Conservation (phyloP, 371 early-diverging fungal species). For the Globomyces sp. region DNA sequence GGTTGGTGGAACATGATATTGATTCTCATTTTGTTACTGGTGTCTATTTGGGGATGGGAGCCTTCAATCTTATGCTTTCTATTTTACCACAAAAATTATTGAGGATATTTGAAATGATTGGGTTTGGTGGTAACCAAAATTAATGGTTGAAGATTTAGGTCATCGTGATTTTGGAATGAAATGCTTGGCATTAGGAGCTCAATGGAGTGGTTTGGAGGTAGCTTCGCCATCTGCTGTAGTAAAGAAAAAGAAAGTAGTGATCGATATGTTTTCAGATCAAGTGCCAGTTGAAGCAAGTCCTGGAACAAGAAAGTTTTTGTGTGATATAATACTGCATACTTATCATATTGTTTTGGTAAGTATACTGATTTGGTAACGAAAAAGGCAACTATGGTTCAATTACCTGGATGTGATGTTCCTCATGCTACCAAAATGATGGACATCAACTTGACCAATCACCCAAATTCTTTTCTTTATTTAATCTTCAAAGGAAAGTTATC, state of each 20-base stretch:
- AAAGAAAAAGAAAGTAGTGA: constrained; percentile 18
- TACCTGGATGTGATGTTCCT: constrained; percentile 48
- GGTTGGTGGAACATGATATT: constrained; percentile 35
- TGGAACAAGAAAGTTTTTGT: constrained; percentile 55
- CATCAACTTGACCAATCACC: constrained; percentile 46
- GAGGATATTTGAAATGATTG: constrained; percentile 67
- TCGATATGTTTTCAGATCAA: constrained; percentile 13
- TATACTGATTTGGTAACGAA: too few relatives aligned
- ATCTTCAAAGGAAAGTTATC: constrained; percentile 51
- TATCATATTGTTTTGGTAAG: constrained; percentile 64
- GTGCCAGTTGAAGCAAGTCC: constrained; percentile 11
- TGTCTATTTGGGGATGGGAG: constrained; percentile 67
- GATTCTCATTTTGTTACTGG: constrained; percentile 75
- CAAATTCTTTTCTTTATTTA: constrained; percentile 63
- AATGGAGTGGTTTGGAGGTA: constrained; percentile 38
- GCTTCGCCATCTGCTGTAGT: constrained; percentile 24
- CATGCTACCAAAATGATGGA: constrained; percentile 49
- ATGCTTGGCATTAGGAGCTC: constrained; percentile 58
- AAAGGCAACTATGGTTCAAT: constrained; percentile 51
- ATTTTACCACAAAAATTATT: constrained; percentile 62
- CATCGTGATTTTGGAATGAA: constrained; percentile 64
- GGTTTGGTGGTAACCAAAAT: constrained; percentile 53
- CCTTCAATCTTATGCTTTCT: constrained; percentile 64
- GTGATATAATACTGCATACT: constrained; percentile 58
- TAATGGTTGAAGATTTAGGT: too few relatives aligned